Percentiles rank a stretch among this genome's conserved stretches.
phyloP scores from a whole-genome alignment of 257 asterid species.

The Penstemon davidsonii region DNA sequence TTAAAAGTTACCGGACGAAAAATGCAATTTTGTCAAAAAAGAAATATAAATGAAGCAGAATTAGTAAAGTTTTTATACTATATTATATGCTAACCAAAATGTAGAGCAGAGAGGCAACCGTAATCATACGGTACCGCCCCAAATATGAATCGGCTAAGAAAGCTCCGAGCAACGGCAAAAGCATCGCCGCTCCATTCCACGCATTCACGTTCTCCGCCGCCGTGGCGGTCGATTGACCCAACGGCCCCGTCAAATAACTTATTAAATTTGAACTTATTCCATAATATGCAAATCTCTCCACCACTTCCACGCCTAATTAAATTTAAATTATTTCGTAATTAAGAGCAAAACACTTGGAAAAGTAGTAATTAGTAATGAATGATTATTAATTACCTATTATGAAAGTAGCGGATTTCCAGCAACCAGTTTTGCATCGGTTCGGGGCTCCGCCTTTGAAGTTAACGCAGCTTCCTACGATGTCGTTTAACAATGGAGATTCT shows the following conservation, averaged over 20 bases:
- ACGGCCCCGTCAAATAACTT: conserved; percentile 22
- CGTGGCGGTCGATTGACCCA: conserved; percentile 21
- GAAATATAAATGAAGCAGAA: no score
- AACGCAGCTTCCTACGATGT: conserved; percentile 27
- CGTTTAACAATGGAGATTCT: conserved; percentile 24
- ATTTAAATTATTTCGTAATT: not conserved
- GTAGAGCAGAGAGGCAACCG: conserved; percentile 16
- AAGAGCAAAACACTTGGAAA: no score
- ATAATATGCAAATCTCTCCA: conserved; percentile 21
- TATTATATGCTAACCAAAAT: conserved; percentile 4
- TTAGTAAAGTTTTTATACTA: no score
- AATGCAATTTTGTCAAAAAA: no score
- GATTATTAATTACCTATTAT: conserved; percentile 28
- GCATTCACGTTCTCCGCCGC: conserved; percentile 25
- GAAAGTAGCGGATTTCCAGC: conserved; percentile 45
- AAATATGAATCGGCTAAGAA: conserved; percentile 20
- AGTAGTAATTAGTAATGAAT: no score
- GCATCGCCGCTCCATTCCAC: conserved; percentile 14
- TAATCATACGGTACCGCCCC: conserved; percentile 22
- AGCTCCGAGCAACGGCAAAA: conserved; percentile 22
- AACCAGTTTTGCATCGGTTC: conserved; percentile 31
- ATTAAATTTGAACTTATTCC: conserved; percentile 22
- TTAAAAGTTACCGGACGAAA: not conserved
- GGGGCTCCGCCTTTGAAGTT: conserved; percentile 32
- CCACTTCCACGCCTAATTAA: conserved; percentile 9